A percentile compares a stretch with the other conserved stretches of the same genome.
phyloP scores from a whole-genome alignment of 371 early-diverging fungal species.

The Batkoa obscura region DNA sequence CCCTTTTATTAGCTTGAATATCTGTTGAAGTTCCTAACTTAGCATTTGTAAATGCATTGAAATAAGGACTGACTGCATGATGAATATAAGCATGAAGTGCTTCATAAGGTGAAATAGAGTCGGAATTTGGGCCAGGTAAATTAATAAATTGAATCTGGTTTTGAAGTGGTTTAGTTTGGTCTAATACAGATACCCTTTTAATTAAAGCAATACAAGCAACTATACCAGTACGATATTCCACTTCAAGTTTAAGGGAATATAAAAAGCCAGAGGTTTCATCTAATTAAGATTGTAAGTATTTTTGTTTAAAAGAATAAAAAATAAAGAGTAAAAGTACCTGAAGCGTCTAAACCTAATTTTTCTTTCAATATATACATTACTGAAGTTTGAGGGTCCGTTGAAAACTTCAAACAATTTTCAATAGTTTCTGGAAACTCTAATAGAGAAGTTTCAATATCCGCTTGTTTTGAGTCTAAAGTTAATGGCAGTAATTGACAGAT shows the following conservation, averaged over 20 bases:
- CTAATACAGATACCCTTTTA: slow-evolving; percentile 60
- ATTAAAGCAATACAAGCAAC: slow-evolving; percentile 75
- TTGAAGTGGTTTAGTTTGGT: slow-evolving; percentile 50
- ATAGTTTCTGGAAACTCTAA: slow-evolving; percentile 33
- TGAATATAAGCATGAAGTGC: slow-evolving; percentile 81
- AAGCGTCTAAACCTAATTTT: slow-evolving; percentile 22
- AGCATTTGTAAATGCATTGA: slow-evolving; percentile 77
- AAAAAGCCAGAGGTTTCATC: slow-evolving; percentile 13
- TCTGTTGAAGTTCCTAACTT: slow-evolving; percentile 27
- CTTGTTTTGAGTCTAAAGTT: slow-evolving; percentile 31
- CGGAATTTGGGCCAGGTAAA: slow-evolving; percentile 68
- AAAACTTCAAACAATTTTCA: slow-evolving; percentile 45
- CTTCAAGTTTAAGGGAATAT: slow-evolving; percentile 53
- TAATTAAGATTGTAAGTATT: background rate
- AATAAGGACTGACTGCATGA: slow-evolving; percentile 89
- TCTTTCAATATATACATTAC: slow-evolving; percentile 57
- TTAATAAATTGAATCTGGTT: slow-evolving; percentile 77
- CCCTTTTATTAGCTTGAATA: slow-evolving; percentile 26
- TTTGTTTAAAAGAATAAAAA: background rate
- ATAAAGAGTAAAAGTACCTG: slow-evolving; percentile 12
- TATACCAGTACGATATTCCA: slow-evolving; percentile 48
- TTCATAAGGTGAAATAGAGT: slow-evolving; percentile 59
- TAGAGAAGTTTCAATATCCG: slow-evolving; percentile 27
- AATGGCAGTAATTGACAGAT: slow-evolving; percentile 37
- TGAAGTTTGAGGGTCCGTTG: slow-evolving; percentile 38